These are phyloP conservation scores for Clavispora phyllophila DNA, from an alignment of 805 yeast genomes.

Conservation along the genomic window DNA sequence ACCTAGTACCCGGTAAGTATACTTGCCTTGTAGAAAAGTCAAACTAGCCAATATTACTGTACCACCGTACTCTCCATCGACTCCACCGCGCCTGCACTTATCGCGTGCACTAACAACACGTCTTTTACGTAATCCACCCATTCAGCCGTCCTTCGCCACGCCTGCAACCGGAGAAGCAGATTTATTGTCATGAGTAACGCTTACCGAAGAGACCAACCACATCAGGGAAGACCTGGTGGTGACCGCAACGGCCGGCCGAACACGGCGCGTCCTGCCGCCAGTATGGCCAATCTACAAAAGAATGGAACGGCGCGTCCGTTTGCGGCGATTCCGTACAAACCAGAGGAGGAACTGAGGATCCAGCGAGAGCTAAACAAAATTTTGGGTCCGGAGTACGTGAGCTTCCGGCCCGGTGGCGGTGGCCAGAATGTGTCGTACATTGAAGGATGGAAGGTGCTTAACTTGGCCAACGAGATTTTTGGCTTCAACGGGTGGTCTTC, in stretches of 20 bases:
- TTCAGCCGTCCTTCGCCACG: neutral
- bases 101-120: neutral
- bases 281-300: neutral
- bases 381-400: conserved; percentile 74
- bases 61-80: neutral
- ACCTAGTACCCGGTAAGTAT: too few relatives aligned
- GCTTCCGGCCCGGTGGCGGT: conserved; percentile 72
- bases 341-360: conserved; percentile 31
- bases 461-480: conserved; percentile 74
- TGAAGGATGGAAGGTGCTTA: conserved; percentile 81
- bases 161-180: neutral
- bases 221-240: neutral
- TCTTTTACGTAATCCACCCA: neutral
- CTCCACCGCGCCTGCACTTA: neutral
- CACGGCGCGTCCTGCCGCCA: neutral
- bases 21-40: too few relatives aligned
- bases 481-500: conserved; percentile 84
- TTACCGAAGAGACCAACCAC: neutral
- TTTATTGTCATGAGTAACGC: neutral
- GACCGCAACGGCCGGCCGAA: neutral
- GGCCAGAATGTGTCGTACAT: conserved; percentile 64
- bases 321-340: conserved; percentile 23
- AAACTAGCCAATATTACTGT: too few relatives aligned
- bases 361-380: conserved; percentile 31
- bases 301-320: neutral